Conservation (phyloP, 129 eudicot genomes). For the Artemisia annua region DNA sequence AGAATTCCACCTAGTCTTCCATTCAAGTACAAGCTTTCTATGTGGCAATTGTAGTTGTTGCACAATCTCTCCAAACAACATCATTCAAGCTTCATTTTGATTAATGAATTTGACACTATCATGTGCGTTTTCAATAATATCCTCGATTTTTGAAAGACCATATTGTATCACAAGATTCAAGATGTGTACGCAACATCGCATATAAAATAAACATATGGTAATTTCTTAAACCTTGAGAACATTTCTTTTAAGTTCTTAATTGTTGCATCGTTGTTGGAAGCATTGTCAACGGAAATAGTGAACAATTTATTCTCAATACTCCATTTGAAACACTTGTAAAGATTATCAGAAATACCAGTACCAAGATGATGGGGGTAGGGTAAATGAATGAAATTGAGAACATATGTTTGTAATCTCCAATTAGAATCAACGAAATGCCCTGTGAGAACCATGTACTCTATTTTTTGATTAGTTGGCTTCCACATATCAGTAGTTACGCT, state of each 20-base stretch:
- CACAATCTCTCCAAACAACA: not conserved
- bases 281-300: conserved; percentile 22
- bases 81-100: not conserved
- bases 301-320: conserved; percentile 23
- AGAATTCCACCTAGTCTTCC: not conserved
- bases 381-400: too few species aligned
- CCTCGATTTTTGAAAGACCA: not conserved
- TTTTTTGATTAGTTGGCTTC: too few species aligned
- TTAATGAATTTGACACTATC: too few species aligned
- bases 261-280: not conserved
- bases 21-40: conserved; percentile 1
- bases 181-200: not conserved
- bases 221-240: too few species aligned
- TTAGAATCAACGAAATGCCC: too few species aligned
- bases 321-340: conserved; percentile 9
- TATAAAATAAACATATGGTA: too few species aligned
- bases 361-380: too few species aligned
- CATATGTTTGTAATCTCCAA: too few species aligned
- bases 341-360: not conserved
- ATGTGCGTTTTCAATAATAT: not conserved
- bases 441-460: too few species aligned
- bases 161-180: not conserved
- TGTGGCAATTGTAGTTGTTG: not conserved
- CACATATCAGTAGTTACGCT: too few species aligned
- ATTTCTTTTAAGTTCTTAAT: too few species aligned